Base-by-base conservation (phyloP, 768 basidiomycete species). In the Multifurca ochricompacta region DNA sequence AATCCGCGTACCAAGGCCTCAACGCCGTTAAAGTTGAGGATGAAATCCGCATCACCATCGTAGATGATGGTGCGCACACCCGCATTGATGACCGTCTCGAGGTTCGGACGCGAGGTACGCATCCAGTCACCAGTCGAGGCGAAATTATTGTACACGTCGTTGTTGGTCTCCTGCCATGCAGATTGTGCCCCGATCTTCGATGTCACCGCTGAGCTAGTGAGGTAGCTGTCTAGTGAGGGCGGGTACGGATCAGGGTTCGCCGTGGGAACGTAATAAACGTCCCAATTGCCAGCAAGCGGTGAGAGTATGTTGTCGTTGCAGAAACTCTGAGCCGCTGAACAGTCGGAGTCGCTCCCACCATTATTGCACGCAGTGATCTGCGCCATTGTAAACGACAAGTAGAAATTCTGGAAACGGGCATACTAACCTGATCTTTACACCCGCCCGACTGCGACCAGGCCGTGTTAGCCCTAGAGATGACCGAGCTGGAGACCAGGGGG, bases 41-140 rank as follows among this genome's bases (percentile, higher is more conserved):
- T 78, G 61, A 73, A 81, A 63, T 81, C 78, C 27, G 78, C 81
- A 62, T 81, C 80, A 23, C 81, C 81, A 52, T 76, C 77, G 57
- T 72, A 82, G n/a, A 81, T 63, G 39, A 79, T 62, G 16, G 77
- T 78, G 49, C 76, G 61, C 21, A 78, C 78, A 11, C 81, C 81
- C 47, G 79, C 72, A 54, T 81, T 73, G 60, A 84, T 80, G 13
- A 83, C 79, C 4, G 65, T 72, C 65, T 82, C 80, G 21, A 84
- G 67, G 54, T 75, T 56, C 0, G 76, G 77, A 16, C 73, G 60
- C 32, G 68, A 69, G 62, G 69, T 72, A 52, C 66, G 65, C 79
- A 82, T 82, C 80, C 79, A 82, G 60, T 84, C 82, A 18, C 77
- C 78, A 6, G 73, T 77, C 8, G 45, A 39, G 0, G 74, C 71